These are phyloP conservation scores for Penicillium sumatraense DNA, from an alignment of 2,329 filamentous ascomycete species.

Conservation along the genomic window DNA sequence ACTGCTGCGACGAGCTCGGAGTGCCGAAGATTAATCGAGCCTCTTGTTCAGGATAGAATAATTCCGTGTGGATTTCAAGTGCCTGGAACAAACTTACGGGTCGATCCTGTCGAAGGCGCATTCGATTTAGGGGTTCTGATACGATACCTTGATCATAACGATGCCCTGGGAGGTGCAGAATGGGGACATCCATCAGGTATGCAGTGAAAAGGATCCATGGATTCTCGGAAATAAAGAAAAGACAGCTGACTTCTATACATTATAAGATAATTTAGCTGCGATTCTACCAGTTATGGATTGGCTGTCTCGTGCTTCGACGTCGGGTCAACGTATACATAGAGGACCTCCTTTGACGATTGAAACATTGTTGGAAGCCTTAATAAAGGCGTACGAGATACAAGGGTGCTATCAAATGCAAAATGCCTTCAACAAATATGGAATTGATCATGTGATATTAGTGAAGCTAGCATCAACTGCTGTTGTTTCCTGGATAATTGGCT, in stretches of 20 bases:
- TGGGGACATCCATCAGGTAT: conserved; percentile 49
- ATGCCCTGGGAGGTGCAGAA: conserved; percentile 46
- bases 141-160: conserved; percentile 50
- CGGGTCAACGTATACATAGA: conserved; percentile 2
- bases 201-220: neutral
- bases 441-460: conserved; percentile 50
- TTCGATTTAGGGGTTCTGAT: conserved; percentile 46
- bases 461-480: conserved; percentile 48
- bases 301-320: conserved; percentile 25
- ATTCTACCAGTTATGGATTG: conserved; percentile 43
- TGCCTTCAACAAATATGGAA: conserved; percentile 45
- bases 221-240: neutral
- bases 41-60: conserved; percentile 15
- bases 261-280: conserved; percentile 46
- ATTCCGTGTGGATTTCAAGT: conserved; percentile 41
- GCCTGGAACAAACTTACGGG: conserved; percentile 41
- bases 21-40: conserved; percentile 21
- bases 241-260: neutral
- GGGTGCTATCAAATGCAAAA: conserved; percentile 43
- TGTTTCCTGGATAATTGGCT: conserved; percentile 42
- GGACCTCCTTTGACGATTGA: conserved; percentile 36
- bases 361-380: conserved; percentile 37
- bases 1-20: conserved; percentile 26
- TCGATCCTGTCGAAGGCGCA: conserved; percentile 46
- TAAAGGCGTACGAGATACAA: conserved; percentile 52